Percentiles rank a stretch among this genome's conserved stretches.
Evolutionary conservation across 768 basidiomycete genomes (phyloP).

Genomic region (Porpolomopsis calyptriformis): DNA sequence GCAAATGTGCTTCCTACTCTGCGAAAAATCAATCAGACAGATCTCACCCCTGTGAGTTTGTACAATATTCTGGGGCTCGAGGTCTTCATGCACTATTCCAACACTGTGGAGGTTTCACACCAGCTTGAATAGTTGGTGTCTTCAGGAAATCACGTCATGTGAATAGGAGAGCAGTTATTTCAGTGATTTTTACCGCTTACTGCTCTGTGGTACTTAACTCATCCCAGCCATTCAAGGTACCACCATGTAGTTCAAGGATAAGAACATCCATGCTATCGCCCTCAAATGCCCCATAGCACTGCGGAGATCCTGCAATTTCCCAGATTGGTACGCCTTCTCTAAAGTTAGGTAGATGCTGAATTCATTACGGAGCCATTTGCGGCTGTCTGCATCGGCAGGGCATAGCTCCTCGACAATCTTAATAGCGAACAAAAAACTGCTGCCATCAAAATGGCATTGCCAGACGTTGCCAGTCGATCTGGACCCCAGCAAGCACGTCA

Average conservation of each 20-base stretch:
- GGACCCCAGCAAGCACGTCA: constrained; percentile 13
- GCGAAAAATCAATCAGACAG: constrained; percentile 13
- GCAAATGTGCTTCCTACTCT: constrained; percentile 12
- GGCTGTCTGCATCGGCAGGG: constrained; percentile 10
- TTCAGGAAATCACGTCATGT: constrained; percentile 11
- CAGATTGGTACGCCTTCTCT: constrained; percentile 13
- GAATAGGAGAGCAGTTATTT: constrained; percentile 11
- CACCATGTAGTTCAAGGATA: constrained; percentile 15
- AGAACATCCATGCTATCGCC: constrained; percentile 11
- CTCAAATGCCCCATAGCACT: constrained; percentile 15
- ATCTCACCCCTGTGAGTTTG: constrained; percentile 12
- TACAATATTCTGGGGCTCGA: constrained; percentile 14
- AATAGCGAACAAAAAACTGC: constrained; percentile 10
- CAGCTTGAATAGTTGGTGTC: constrained; percentile 14
- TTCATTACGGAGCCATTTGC: constrained; percentile 13
- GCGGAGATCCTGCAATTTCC: constrained; percentile 11
- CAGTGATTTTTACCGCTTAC: constrained; percentile 9
- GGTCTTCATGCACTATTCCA: constrained; percentile 14
- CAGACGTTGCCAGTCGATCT: constrained; percentile 16
- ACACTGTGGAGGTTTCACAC: constrained; percentile 12
- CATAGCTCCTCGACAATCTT: constrained; percentile 12
- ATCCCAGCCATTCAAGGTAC: constrained; percentile 13
- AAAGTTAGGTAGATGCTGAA: constrained; percentile 14
- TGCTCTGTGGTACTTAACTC: constrained; percentile 13
- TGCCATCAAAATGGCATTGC: constrained; percentile 15